Evolutionary conservation across 345 rosid genomes (phyloP).

Genomic region (Gossypium australe): DNA sequence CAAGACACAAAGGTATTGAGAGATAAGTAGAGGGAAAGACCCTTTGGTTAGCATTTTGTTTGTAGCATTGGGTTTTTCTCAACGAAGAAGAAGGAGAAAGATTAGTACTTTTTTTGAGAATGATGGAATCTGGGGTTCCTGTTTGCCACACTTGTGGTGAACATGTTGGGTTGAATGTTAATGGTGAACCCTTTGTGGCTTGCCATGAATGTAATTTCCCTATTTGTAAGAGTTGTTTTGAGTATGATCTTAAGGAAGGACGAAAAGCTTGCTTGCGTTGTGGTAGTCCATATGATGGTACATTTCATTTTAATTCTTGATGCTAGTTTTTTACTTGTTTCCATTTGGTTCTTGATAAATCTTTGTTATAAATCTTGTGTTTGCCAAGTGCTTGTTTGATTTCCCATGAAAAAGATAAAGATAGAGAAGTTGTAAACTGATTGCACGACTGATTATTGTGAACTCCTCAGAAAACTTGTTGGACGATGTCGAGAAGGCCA

Average conservation of each 20-base stretch:
- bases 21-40: conserved; percentile 2
- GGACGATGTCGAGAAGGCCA: conserved; percentile 50
- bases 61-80: conserved; percentile 10
- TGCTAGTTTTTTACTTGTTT: background rate
- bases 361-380: background rate
- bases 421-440: background rate
- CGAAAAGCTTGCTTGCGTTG: conserved; percentile 78
- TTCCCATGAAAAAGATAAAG: background rate
- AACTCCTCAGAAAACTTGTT: conserved; percentile 44
- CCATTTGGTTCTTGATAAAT: background rate
- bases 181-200: conserved; percentile 69
- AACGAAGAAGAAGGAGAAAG: background rate
- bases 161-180: conserved; percentile 50
- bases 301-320: background rate
- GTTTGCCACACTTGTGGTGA: conserved; percentile 85
- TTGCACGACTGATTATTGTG: background rate
- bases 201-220: conserved; percentile 86
- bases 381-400: background rate
- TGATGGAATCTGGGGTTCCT: conserved; percentile 80
- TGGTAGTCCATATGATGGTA: conserved; percentile 71
- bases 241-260: conserved; percentile 79
- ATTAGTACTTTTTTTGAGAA: conserved; percentile 15
- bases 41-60: background rate
- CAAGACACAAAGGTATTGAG: background rate
- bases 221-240: conserved; percentile 83